These are phyloP conservation scores for Cyclocybe cylindracea DNA, from an alignment of 768 basidiomycete genomes.

Conservation along the genomic window DNA sequence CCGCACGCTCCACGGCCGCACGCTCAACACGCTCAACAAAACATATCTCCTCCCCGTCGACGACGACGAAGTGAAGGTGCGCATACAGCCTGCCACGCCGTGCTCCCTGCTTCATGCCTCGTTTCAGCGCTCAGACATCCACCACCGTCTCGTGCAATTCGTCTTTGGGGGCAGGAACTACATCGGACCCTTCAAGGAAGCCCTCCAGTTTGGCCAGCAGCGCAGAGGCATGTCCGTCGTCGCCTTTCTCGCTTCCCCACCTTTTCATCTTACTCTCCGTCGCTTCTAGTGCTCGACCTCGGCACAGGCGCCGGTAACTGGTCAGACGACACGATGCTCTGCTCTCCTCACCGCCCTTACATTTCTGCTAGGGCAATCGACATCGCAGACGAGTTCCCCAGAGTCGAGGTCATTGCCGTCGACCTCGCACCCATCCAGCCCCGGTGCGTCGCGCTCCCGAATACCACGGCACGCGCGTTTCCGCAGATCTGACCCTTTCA, in stretches of 20 bases:
- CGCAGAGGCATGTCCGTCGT: constrained; percentile 35
- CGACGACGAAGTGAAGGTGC: constrained; percentile 63
- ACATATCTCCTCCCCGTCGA: constrained; percentile 69
- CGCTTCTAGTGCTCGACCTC: constrained; percentile 56
- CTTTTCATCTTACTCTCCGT: constrained; percentile 24
- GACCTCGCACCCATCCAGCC: constrained; percentile 77
- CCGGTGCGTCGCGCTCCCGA: constrained; percentile 43
- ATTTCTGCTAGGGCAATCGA: constrained; percentile 58
- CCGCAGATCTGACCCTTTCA: constrained; percentile 5
- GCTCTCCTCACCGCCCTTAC: constrained; percentile 3
- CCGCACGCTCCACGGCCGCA: constrained; percentile 50
- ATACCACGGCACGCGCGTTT: constrained; percentile 18
- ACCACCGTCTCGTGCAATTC: constrained; percentile 69
- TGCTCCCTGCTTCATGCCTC: constrained; percentile 2
- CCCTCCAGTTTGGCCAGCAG: constrained; percentile 51
- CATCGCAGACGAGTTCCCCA: constrained; percentile 72
- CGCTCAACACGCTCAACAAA: constrained; percentile 54
- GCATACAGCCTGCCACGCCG: constrained; percentile 8
- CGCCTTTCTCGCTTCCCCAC: neutral
- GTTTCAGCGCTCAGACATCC: constrained; percentile 58
- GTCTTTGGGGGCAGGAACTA: constrained; percentile 65
- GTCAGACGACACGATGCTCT: constrained; percentile 30
- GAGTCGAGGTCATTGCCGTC: constrained; percentile 65
- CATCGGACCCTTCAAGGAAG: constrained; percentile 62
- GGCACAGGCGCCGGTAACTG: constrained; percentile 69